Conservation (phyloP, 2,329 filamentous ascomycete genomes). For the Aspergillus chevalieri region DNA sequence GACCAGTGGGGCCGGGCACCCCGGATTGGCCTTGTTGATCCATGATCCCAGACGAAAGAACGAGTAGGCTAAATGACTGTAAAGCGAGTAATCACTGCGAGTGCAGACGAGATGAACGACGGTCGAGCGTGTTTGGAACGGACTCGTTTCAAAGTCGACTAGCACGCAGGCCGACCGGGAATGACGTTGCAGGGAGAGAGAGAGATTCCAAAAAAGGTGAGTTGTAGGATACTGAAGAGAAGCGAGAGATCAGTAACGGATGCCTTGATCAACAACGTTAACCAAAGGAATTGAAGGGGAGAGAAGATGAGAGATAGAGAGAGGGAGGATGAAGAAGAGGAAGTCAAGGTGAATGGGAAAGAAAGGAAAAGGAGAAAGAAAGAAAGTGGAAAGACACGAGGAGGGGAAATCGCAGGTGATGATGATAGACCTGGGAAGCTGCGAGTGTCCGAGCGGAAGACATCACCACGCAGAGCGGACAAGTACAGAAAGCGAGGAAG, state of each 20-base stretch:
- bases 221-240: conserved; percentile 2
- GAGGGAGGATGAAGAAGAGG: not conserved
- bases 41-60: conserved; percentile 43
- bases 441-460: conserved; percentile 13
- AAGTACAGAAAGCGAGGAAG: not conserved
- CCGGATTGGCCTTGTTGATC: conserved; percentile 57
- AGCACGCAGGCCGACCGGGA: conserved; percentile 23
- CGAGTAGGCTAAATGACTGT: conserved; percentile 10
- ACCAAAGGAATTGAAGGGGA: not conserved
- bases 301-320: conserved; percentile 1
- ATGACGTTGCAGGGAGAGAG: conserved; percentile 5
- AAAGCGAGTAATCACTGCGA: conserved; percentile 16
- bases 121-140: conserved; percentile 19
- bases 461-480: conserved; percentile 10
- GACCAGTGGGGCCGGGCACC: conserved; percentile 67
- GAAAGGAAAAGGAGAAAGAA: conserved; percentile 2
- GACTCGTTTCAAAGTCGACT: conserved; percentile 9
- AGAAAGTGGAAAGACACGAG: conserved; percentile 7
- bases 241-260: conserved; percentile 13
- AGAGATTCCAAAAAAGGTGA: not conserved
- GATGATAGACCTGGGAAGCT: conserved; percentile 15
- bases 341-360: conserved; percentile 1
- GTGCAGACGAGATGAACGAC: conserved; percentile 11
- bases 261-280: no score
- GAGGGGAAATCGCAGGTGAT: conserved; percentile 1